These are phyloP conservation scores for Kluyveromyces sp. DNA, from an alignment of 1,139 yeast species.

Conservation along the genomic window DNA sequence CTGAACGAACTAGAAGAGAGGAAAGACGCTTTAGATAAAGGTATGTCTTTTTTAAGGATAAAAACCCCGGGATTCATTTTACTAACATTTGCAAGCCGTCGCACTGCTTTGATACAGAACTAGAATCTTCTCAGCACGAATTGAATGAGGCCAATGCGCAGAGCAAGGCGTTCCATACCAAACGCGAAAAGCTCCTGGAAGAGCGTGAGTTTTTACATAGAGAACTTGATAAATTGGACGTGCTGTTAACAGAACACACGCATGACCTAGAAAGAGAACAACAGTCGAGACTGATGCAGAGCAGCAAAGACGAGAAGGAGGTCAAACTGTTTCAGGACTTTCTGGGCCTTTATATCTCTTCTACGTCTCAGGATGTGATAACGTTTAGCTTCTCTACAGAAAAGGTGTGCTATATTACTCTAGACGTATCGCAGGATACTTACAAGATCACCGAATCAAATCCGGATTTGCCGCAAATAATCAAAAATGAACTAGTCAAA, in stretches of 20 bases:
- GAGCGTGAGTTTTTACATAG: slow-evolving; percentile 15
- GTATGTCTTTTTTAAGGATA: slow-evolving; percentile 10
- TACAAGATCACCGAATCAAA: slow-evolving; percentile 16
- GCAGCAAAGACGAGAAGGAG: slow-evolving; percentile 22
- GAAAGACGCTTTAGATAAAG: slow-evolving; percentile 19
- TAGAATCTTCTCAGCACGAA: slow-evolving; percentile 12
- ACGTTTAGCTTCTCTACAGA: slow-evolving; percentile 19
- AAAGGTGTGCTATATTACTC: slow-evolving; percentile 14
- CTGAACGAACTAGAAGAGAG: slow-evolving; percentile 33
- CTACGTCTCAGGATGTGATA: slow-evolving; percentile 19
- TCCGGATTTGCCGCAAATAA: slow-evolving; percentile 15
- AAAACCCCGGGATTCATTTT: no score
- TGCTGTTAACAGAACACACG: slow-evolving; percentile 20
- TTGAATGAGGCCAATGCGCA: slow-evolving; percentile 16
- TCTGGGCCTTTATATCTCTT: slow-evolving; percentile 24
- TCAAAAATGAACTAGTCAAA: slow-evolving; percentile 8
- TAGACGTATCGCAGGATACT: slow-evolving; percentile 19
- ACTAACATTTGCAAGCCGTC: no score
- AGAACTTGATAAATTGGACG: slow-evolving; percentile 19
- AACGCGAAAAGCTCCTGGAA: slow-evolving; percentile 17
- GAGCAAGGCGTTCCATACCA: slow-evolving; percentile 17
- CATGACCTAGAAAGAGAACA: slow-evolving; percentile 21
- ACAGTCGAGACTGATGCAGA: slow-evolving; percentile 21
- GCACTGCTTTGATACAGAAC: slow-evolving; percentile 10
- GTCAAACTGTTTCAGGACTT: slow-evolving; percentile 24